Conservation (phyloP, 2,329 filamentous ascomycete genomes). For the Xylariales sp. region DNA sequence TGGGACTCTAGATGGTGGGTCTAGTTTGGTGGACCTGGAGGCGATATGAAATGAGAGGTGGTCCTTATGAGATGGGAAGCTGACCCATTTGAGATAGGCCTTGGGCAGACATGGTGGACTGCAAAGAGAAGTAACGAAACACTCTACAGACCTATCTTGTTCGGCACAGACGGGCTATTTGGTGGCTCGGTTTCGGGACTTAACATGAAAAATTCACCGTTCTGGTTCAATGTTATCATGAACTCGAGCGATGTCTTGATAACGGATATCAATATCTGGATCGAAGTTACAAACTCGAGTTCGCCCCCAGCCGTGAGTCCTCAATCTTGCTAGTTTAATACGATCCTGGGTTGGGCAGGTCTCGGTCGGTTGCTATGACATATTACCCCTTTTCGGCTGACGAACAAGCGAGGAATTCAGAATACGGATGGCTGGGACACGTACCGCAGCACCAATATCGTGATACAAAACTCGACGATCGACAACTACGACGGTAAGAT, state of each 20-base stretch:
- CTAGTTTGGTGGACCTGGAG: neutral
- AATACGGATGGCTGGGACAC: constrained; percentile 74
- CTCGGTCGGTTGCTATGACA: neutral
- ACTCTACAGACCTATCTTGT: constrained; percentile 69
- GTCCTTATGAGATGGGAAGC: neutral
- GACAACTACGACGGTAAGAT: constrained; percentile 71
- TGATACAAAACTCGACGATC: constrained; percentile 72
- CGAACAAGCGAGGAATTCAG: constrained; percentile 48
- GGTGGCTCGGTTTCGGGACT: constrained; percentile 67
- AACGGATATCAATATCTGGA: constrained; percentile 67
- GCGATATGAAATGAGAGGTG: neutral
- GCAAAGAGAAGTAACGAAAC: constrained; percentile 67
- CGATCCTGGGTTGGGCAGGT: no score
- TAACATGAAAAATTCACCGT: constrained; percentile 65
- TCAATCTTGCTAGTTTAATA: constrained; percentile 52
- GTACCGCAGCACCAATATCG: constrained; percentile 68
- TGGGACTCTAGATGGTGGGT: constrained; percentile 49
- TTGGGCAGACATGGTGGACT: constrained; percentile 74
- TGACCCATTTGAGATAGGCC: constrained; percentile 38
- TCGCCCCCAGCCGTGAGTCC: constrained; percentile 58
- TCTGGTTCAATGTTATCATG: constrained; percentile 71
- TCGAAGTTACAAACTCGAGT: constrained; percentile 38
- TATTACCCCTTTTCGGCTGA: constrained; percentile 9
- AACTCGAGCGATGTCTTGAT: constrained; percentile 71
- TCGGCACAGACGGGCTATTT: constrained; percentile 69